Base-by-base conservation (phyloP, 805 yeast species). In the Cyberlindnera xylosilytica region DNA sequence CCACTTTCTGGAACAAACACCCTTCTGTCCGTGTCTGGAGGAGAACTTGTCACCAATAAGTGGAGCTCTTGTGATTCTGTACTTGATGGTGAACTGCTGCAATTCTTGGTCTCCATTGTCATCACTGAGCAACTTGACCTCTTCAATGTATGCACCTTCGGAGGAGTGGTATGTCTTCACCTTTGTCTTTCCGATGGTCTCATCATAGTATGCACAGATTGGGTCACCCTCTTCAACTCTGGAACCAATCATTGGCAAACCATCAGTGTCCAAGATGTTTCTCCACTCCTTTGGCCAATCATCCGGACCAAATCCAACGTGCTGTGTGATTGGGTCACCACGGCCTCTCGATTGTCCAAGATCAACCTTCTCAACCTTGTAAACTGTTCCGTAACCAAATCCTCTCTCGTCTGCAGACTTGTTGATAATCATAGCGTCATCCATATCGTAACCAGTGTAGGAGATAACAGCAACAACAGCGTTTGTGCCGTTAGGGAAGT, bases 361-460 rank as follows among this genome's bases (percentile, higher is more conserved):
- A 56, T 93, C 97, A 39, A 93, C 76, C 68, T 87, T 88, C 64
- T 93, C 99, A 23, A 86, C 93, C 68, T 93, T 93, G 69, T 87
- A 89, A 51, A 93, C 95, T 8, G 95, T 87, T 68, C 99, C 99
- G 57, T 93, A 91, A 16, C 95, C 98, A 53, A 93, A 93, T 1
- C 99, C 99, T 65, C 99, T 79, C 69, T 93, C 99, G 58, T 90
- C 95, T 0, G 98, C 97, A 38, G 96, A 86, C 66, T 93, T 93
- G 67, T 93, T 93, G 54, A 93, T 79, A 59, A 93, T 93, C 98
- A 93, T 91, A 62, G 99, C 99, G 67, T 93, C 99, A 70, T 93
- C 99, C 98, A 93, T 93, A 86, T 93, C 99, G 62, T 93, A 93
- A 56, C 99, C 99, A 1, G 99, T 93, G 65, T 93, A 93, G 0